Evolutionary conservation across 2,329 filamentous ascomycete genomes (phyloP), one percentile per base, ranked within the genome.

Genomic region (Hypoxylon sp.): DNA sequence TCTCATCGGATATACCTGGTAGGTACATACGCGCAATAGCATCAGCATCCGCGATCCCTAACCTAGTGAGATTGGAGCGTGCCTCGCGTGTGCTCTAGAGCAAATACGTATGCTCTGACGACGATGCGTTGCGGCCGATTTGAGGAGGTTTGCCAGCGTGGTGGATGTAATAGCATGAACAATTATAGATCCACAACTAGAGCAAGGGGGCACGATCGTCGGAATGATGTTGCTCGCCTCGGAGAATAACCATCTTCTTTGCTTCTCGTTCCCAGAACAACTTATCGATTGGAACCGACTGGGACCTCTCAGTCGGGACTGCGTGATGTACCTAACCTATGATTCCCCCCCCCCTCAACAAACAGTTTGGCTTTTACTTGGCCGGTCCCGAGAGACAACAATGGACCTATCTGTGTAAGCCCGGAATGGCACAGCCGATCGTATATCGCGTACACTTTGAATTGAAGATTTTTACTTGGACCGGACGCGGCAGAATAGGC

Each of bases 241-340:
- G 68, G 68, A 70, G 58, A 70, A 70, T 70, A 65, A 67, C 53
- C 35, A 65, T 58, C 65, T 53, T 50, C 44, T 53, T 53, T 61
- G 56, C 61, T 65, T 49, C 68, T 67, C 61, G 62, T 57, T 70
- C 68, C 68, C 66, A 65, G 53, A 65, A 71, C 53, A 42, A 63
- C 56, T 40, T 33, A 37, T 63, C 58, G 64, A 64, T 68, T 68
- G 68, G 68, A 40, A 68, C 68, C 53, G 56, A 57, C 64, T 51
- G 48, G 64, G 60, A 20, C 59, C 58, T 61, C 64, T 58, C 53
- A 35, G 59, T 53, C 55, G 60, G 51, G 48, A 49, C 55, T 59
- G 40, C 17, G n/a, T 59, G 61, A 59, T 46, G 35, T 69, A 69
- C 55, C 53, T 50, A 53, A 69, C 55, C 53, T 50, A 53, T 48